Evolutionary conservation across 441 rosid species (phyloP).

Genomic region (Populus hybrid): DNA sequence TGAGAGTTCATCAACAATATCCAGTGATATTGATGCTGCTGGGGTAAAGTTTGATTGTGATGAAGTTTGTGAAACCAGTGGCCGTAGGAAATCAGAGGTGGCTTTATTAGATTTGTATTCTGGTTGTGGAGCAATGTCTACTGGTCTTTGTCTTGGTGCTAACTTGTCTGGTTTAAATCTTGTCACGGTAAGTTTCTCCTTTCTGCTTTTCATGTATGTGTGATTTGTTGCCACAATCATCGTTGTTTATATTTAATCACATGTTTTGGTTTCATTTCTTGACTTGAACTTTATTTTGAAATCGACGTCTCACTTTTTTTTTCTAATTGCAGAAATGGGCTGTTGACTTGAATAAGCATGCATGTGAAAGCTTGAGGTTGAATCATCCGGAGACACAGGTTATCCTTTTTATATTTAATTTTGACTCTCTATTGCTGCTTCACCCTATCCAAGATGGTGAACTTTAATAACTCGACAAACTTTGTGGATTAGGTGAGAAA

Average conservation of each 20-base stretch:
- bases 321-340: conserved; percentile 62
- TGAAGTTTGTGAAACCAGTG: conserved; percentile 21
- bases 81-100: conserved; percentile 21
- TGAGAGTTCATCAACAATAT: conserved; percentile 54
- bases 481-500: conserved; percentile 54
- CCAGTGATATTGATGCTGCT: conserved; percentile 35
- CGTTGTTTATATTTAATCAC: background rate
- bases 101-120: conserved; percentile 64
- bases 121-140: conserved; percentile 93
- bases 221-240: background rate
- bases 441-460: background rate
- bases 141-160: conserved; percentile 75
- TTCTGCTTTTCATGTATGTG: background rate
- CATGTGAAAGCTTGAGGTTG: conserved; percentile 51
- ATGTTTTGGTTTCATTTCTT: background rate
- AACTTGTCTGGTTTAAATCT: conserved; percentile 49
- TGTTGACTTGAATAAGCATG: conserved; percentile 56
- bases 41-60: conserved; percentile 12
- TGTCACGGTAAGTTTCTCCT: conserved; percentile 43
- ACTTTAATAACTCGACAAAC: background rate
- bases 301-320: background rate
- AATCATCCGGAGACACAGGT: conserved; percentile 74
- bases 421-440: background rate
- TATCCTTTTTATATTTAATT: background rate
- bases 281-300: background rate